Conservation (phyloP, 2,329 filamentous ascomycete genomes). For the Sphaerulina populicola region DNA sequence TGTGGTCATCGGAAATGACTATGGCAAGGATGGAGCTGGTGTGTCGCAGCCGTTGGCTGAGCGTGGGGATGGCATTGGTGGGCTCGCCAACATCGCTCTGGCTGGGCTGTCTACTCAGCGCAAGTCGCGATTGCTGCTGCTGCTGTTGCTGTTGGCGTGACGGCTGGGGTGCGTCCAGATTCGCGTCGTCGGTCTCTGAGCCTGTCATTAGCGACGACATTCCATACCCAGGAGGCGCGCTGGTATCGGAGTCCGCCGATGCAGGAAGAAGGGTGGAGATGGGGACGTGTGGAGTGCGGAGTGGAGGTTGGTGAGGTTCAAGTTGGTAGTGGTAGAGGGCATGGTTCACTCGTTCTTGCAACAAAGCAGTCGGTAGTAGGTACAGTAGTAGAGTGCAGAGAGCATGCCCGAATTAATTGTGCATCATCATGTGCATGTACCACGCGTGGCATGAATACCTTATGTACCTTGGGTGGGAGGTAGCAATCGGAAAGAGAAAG, state of each 20-base stretch:
- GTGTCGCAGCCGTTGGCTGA: conserved; percentile 67
- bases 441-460: neutral
- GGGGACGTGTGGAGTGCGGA: conserved; percentile 1
- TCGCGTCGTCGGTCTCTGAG: conserved; percentile 19
- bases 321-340: no score
- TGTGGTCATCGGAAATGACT: conserved; percentile 67
- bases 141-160: neutral
- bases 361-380: no score
- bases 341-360: no score
- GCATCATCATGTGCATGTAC: no score
- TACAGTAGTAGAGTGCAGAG: no score
- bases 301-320: neutral
- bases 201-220: conserved; percentile 13
- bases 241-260: neutral
- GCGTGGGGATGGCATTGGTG: conserved; percentile 44
- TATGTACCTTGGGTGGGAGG: no score
- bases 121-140: conserved; percentile 1
- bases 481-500: neutral
- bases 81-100: conserved; percentile 22
- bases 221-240: neutral
- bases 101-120: conserved; percentile 19
- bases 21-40: conserved; percentile 74
- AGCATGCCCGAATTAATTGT: no score
- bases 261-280: neutral
- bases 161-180: neutral